phyloP scores from a whole-genome alignment of 2,329 filamentous ascomycete genomes.

The Albifimbria verrucaria region DNA sequence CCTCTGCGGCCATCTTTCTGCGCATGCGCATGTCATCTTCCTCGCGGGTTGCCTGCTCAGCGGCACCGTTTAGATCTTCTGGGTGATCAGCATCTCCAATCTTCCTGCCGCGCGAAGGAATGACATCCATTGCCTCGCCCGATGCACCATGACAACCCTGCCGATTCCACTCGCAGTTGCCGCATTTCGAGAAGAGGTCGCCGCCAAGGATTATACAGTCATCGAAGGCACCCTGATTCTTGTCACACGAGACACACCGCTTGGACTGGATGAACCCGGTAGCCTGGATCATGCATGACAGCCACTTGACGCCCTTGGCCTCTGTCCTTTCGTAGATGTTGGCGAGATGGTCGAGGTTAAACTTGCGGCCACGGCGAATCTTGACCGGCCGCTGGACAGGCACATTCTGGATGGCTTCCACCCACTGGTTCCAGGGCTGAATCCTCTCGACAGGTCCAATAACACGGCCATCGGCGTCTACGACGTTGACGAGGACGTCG shows the following conservation, averaged over 20 bases:
- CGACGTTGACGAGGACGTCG: slow-evolving; percentile 29
- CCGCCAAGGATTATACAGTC: slow-evolving; percentile 42
- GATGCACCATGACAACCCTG: slow-evolving; percentile 31
- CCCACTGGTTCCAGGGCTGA: slow-evolving; percentile 36
- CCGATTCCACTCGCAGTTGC: slow-evolving; percentile 50
- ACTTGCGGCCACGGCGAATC: slow-evolving; percentile 39
- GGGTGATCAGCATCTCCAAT: not conserved
- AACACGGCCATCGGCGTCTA: slow-evolving; percentile 32
- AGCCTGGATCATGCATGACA: slow-evolving; percentile 48
- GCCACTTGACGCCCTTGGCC: slow-evolving; percentile 41
- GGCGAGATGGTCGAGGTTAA: slow-evolving; percentile 34
- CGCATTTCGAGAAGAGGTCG: slow-evolving; percentile 42
- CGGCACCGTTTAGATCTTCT: not conserved
- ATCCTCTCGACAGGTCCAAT: slow-evolving; percentile 35
- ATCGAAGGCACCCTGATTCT: slow-evolving; percentile 40
- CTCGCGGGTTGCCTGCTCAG: not conserved
- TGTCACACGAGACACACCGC: slow-evolving; percentile 39
- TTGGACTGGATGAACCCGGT: slow-evolving; percentile 37
- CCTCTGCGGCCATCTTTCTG: not conserved
- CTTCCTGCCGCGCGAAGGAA: not conserved
- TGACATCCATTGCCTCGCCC: not conserved
- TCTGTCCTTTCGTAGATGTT: slow-evolving; percentile 40
- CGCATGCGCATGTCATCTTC: not conserved
- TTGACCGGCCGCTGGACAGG: slow-evolving; percentile 37
- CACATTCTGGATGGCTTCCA: slow-evolving; percentile 31